Percentiles rank a stretch among this genome's conserved stretches.
Conservation (phyloP, 2,329 filamentous ascomycete species). For the Acrocalymma vagum region DNA sequence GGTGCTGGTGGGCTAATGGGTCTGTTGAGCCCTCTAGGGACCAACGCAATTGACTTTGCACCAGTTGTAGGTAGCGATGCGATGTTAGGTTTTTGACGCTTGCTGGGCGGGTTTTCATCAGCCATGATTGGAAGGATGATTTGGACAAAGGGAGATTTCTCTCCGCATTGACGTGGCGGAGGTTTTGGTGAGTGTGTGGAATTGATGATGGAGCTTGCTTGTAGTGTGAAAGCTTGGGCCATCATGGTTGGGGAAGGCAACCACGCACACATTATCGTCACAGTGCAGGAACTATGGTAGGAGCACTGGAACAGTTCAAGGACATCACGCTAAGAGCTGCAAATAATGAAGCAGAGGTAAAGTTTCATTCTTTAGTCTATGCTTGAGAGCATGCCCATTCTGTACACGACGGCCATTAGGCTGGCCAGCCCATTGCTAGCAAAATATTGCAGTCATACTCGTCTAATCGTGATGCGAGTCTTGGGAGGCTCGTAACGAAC, state of each 20-base stretch:
- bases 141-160: neutral
- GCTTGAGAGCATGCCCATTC: conserved; percentile 26
- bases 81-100: conserved; percentile 34
- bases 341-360: neutral
- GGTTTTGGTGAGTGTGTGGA: too few species aligned
- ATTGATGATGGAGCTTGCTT: neutral
- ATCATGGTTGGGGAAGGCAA: conserved; percentile 6
- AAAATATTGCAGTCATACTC: conserved; percentile 35
- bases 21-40: conserved; percentile 23
- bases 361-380: conserved; percentile 26
- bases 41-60: too few species aligned
- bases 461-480: conserved; percentile 36
- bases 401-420: conserved; percentile 13
- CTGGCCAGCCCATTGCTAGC: conserved; percentile 24
- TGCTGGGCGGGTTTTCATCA: conserved; percentile 22
- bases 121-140: conserved; percentile 12
- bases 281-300: too few species aligned
- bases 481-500: conserved; percentile 34
- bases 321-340: neutral
- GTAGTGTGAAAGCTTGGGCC: neutral
- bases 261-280: too few species aligned
- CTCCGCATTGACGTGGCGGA: too few species aligned
- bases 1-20: conserved; percentile 40
- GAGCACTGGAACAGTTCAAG: too few species aligned
- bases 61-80: conserved; percentile 3